Evolutionary conservation across 306 rosid genomes (phyloP).

Genomic region (Quercus alba): DNA sequence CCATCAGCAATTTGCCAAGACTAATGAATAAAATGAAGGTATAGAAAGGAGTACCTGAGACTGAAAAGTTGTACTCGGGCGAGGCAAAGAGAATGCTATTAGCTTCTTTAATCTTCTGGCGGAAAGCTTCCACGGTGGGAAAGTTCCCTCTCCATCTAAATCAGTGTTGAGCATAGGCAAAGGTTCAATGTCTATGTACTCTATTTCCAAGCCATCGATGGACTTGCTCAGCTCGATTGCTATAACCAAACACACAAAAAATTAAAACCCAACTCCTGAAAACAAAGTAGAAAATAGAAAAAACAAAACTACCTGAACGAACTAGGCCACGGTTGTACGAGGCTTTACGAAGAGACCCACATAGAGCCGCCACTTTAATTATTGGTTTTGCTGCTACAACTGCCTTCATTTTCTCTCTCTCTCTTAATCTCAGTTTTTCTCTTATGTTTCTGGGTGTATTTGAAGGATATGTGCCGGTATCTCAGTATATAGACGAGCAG

Average conservation of each 20-base stretch:
- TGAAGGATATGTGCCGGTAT: too few species aligned
- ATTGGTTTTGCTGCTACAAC: conserved; percentile 18
- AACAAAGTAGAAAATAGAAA: background rate
- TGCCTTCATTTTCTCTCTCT: conserved; percentile 8
- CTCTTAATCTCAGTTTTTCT: background rate
- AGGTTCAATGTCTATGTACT: conserved; percentile 55
- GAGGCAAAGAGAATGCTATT: conserved; percentile 73
- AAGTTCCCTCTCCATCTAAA: conserved; percentile 50
- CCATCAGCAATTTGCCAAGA: too few species aligned
- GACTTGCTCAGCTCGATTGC: conserved; percentile 56
- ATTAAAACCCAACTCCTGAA: background rate
- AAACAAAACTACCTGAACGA: conserved; percentile 45
- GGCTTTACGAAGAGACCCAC: conserved; percentile 61
- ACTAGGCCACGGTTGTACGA: conserved; percentile 57
- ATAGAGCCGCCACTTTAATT: conserved; percentile 54
- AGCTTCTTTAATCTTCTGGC: conserved; percentile 54
- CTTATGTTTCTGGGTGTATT: too few species aligned
- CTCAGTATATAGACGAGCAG: too few species aligned
- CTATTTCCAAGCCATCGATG: conserved; percentile 50
- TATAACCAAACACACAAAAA: background rate
- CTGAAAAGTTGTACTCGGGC: conserved; percentile 79
- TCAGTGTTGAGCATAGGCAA: conserved; percentile 73
- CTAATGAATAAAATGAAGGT: too few species aligned
- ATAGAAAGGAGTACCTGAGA: conserved; percentile 35
- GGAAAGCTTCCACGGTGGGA: conserved; percentile 66